Percentiles rank a stretch among this genome's conserved stretches.
These are phyloP conservation scores for Trametes hirsuta DNA, from an alignment of 1,284 basidiomycete genomes.

Conservation along the genomic window DNA sequence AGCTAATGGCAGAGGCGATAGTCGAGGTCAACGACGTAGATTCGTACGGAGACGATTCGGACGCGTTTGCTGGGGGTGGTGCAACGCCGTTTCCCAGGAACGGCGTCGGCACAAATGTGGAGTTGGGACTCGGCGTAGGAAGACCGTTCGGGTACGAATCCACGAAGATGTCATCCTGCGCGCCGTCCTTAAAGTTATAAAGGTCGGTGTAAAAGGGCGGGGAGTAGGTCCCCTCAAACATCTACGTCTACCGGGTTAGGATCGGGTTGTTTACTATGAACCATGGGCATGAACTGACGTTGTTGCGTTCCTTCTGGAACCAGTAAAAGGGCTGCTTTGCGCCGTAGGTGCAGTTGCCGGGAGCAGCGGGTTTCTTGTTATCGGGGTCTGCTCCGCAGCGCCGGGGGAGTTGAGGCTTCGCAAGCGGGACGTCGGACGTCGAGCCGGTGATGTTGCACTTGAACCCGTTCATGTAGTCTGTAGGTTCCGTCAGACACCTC, in stretches of 20 bases:
- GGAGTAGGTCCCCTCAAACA: conserved; percentile 55
- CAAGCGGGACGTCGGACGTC: conserved; percentile 52
- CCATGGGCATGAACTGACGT: conserved; percentile 36
- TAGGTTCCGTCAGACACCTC: not conserved
- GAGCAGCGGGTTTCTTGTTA: conserved; percentile 40
- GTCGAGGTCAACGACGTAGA: not conserved
- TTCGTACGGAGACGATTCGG: not conserved
- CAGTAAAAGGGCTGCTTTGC: conserved; percentile 69
- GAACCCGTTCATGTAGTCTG: conserved; percentile 79
- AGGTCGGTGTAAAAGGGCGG: conserved; percentile 61
- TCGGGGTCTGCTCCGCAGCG: conserved; percentile 60
- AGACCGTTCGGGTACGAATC: conserved; percentile 37
- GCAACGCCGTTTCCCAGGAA: conserved; percentile 7
- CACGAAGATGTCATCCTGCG: conserved; percentile 67
- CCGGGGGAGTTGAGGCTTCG: conserved; percentile 50
- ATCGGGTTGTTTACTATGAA: not conserved
- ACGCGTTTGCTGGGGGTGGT: not conserved
- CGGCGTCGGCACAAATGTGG: conserved; percentile 26
- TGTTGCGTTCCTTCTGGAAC: conserved; percentile 64
- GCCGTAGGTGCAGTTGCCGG: conserved; percentile 68
- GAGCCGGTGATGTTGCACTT: conserved; percentile 67
- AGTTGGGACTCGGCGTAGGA: conserved; percentile 20
- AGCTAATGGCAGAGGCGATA: not conserved
- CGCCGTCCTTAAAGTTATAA: conserved; percentile 61
- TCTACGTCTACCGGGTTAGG: conserved; percentile 34